Base-by-base conservation (phyloP, 805 yeast species). In the Candida nemodendra region DNA sequence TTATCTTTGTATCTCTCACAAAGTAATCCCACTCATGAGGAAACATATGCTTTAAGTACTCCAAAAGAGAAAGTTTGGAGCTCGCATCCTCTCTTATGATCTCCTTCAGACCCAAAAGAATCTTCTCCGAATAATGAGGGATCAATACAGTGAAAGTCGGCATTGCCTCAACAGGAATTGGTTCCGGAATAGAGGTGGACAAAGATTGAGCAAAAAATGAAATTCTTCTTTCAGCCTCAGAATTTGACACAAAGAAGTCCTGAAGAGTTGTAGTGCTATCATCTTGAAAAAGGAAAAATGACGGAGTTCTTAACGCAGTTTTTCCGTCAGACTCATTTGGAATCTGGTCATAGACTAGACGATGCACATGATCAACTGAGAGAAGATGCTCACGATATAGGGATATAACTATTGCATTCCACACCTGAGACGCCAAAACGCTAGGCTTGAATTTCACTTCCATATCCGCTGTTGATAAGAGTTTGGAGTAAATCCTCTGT, bases 1-100 rank as follows among this genome's bases (percentile, higher is more conserved):
- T 61, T 18, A 78, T 59, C 53, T 84, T 85, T 0, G 90, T 77
- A 57, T 86, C 95, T 32, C 75, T 69, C 1, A 86, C 91, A 67
- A 85, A 89, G 38, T 77, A 74, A 5, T 76, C 76, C 96, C 96
- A 88, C 48, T 89, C 96, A 9, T 68, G 64, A 0, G 84, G 81
- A 54, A 82, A 79, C 37, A 87, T 66, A 36, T 75, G 74, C 51
- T 86, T 85, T 50, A 88, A 67, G 54, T 88, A 88, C 49, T 88
- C 96, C 24, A 88, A 64, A n/a, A 85, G 61, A 0, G 95, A 67
- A 2, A 74, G 54, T 43, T 69, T 72, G 2, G 78, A 72, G 16
- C 62, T 57, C 12, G 61, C 54, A 34, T 65, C 69, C 34, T 72
- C 78, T 38, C 61, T 69, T 24, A 75, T 69, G 1, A 74, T 64